Percentiles rank a stretch among this genome's conserved stretches.
These are phyloP conservation scores for Geotrichum fermentans DNA, from an alignment of 1,139 yeast genomes.

Conservation along the genomic window DNA sequence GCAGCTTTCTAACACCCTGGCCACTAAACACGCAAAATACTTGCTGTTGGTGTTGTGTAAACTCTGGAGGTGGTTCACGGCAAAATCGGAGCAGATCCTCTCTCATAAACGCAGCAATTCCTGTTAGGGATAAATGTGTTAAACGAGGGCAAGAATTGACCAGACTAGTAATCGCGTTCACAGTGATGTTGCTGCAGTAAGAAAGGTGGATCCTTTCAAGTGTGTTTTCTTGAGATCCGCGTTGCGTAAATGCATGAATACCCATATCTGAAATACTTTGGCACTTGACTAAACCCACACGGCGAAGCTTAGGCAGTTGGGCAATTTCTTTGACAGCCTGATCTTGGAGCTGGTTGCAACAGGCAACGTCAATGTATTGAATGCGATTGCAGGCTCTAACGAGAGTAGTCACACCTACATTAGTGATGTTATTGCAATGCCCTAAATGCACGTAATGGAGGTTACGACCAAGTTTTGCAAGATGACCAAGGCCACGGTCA, in stretches of 20 bases:
- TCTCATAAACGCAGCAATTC: conserved; percentile 81
- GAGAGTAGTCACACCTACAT: conserved; percentile 72
- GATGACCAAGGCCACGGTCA: conserved; percentile 70
- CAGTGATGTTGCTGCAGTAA: conserved; percentile 75
- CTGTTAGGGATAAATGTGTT: conserved; percentile 89
- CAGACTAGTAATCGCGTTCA: conserved; percentile 44
- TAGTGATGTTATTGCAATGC: conserved; percentile 88
- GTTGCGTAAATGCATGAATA: conserved; percentile 66
- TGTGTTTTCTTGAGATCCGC: conserved; percentile 61
- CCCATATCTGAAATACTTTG: conserved; percentile 84
- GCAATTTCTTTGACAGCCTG: conserved; percentile 75
- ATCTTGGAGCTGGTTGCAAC: conserved; percentile 87
- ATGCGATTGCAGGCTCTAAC: conserved; percentile 78
- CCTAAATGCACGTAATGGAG: conserved; percentile 90
- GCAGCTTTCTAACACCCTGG: conserved; percentile 69
- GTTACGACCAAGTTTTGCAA: conserved; percentile 71
- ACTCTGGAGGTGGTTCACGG: conserved; percentile 92
- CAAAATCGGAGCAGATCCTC: conserved; percentile 83
- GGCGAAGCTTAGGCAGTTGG: conserved; percentile 69
- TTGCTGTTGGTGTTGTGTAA: conserved; percentile 78
- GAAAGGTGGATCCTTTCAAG: conserved; percentile 90
- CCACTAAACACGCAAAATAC: conserved; percentile 94
- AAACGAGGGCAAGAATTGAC: conserved; percentile 77
- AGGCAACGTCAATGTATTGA: conserved; percentile 91
- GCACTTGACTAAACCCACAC: conserved; percentile 93